phyloP scores from a whole-genome alignment of 345 rosid genomes.

The Eucalyptus urophylla region DNA sequence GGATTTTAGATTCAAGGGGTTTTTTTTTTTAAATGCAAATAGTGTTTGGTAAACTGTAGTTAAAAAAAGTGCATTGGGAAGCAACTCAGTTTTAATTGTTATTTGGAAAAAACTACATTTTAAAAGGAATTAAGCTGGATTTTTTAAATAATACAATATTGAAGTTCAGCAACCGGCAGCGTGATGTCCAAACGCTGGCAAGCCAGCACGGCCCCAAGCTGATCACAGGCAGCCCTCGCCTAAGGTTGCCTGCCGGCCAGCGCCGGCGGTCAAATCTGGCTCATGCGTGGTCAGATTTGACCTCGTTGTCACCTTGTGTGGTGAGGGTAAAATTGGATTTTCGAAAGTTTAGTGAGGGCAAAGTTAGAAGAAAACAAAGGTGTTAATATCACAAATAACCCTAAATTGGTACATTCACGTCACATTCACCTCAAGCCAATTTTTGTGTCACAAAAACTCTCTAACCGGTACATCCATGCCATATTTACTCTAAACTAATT shows the following conservation, averaged over 20 bases:
- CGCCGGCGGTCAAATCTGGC: too few species aligned
- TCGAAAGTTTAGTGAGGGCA: not conserved
- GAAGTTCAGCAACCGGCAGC: not conserved
- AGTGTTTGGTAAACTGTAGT: not conserved
- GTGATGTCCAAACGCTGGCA: not conserved
- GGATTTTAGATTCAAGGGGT: not conserved
- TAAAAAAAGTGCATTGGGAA: not conserved
- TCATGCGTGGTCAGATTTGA: not conserved
- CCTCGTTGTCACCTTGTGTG: not conserved
- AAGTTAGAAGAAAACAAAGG: not conserved
- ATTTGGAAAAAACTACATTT: not conserved
- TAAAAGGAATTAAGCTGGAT: not conserved
- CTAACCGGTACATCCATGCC: not conserved
- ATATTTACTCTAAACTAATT: not conserved
- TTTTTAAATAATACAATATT: not conserved
- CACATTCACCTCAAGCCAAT: not conserved
- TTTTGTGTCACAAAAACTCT: not conserved
- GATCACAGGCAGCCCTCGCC: not conserved
- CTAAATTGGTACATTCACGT: not conserved
- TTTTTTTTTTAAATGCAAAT: not conserved
- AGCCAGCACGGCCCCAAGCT: not conserved
- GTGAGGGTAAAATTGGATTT: not conserved
- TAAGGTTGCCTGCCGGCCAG: rapidly evolving
- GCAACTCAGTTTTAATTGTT: not conserved
- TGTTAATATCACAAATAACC: not conserved